Evolutionary conservation across 116 monocot species (phyloP), one percentile per base, ranked within the genome.

Genomic region (Cymodocea nodosa): DNA sequence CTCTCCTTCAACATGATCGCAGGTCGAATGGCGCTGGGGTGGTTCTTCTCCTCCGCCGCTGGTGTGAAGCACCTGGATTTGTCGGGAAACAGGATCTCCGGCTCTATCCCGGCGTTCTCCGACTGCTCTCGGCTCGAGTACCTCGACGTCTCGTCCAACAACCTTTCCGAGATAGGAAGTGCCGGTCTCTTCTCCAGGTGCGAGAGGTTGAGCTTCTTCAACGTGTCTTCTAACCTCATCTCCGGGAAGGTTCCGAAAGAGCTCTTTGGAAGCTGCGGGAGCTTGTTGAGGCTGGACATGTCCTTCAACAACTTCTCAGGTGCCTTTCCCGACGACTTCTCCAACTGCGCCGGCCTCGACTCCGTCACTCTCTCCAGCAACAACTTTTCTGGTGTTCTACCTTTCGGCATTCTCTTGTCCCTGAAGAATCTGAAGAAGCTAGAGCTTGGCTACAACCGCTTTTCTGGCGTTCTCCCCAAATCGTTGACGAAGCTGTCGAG

Each of bases 321-420:
- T 5, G 11, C 15, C 14, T 10, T 88, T 14, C 84, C 84, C 10
- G 6, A 48, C 23, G 80, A 74, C 48, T 56, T 84, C 44, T 51
- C 79, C 5, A 54, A 60, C 20, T 89, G 90, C 71, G 35, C 67
- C 13, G 62, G 69, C 4, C 71, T 94, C 11, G 59, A 61, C 5
- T 50, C 60, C 15, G 37, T 90, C 30, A 81, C 63, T 63, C 74
- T 89, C 52, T 78, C 87, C 59, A 81, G 72, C 73, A 95, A 95
- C 72, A 85, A 85, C 72, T 83, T 95, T 73, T 87, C 95, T 40
- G 90, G 95, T 35, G 58, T 51, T 37, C 60, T 90, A 48, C 85
- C 87, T 3, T 23, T 68, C 16, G 69, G 70, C 0, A 36, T 68
- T 17, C 76, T 95, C 3, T 10, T 79, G 44, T 10, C 76, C 25